Evolutionary conservation across 169 alveolate species (phyloP), one percentile per base, ranked within the genome.

Genomic region (Eimeria maxima): DNA sequence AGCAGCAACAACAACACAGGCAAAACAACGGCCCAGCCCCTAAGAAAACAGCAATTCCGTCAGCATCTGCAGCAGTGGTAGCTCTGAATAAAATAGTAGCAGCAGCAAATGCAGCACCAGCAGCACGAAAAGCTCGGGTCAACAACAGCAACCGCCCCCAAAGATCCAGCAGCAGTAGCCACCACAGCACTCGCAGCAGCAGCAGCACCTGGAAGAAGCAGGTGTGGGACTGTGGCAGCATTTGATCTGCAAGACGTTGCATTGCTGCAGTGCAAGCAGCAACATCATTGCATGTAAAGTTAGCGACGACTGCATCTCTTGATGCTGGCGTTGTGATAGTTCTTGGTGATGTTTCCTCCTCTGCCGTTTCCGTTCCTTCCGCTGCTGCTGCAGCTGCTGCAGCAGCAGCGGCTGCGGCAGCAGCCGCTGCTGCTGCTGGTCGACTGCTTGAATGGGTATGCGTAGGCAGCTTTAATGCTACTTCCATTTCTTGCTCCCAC

Each of bases 181-280:
- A 11, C 57, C 5, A 11, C 57, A 50, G 57, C 18, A 50, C 11
- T 11, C 11, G 57, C 57, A 45, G 45, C 47, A 27, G 27, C 20
- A 22, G 42, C 29, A 6, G 50, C 44, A 93, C 96, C 96, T 97
- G 97, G 97, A 98, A 98, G 97, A 98, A 98, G 98, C 99, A 98
- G 22, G 99, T 98, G 96, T 98, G 99, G 45, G 99, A 97, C 42
- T 97, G 96, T 1, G 99, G 99, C 76, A 98, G 97, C 57, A 94
- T 71, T n/a, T 60, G 44, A 78, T 97, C 98, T 3, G 78, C 95
- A 3, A 24, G 81, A 3, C 67, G 22, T 45, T 42, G 83, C 80
- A 45, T 44, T 2, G 80, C 44, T 4, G 4, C 7, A 29, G 83
- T 42, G 38, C 83, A 50, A 50, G 57, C 5, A 11, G 11, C 57